phyloP scores from a whole-genome alignment of 768 basidiomycete species.

The Mycena metata region DNA sequence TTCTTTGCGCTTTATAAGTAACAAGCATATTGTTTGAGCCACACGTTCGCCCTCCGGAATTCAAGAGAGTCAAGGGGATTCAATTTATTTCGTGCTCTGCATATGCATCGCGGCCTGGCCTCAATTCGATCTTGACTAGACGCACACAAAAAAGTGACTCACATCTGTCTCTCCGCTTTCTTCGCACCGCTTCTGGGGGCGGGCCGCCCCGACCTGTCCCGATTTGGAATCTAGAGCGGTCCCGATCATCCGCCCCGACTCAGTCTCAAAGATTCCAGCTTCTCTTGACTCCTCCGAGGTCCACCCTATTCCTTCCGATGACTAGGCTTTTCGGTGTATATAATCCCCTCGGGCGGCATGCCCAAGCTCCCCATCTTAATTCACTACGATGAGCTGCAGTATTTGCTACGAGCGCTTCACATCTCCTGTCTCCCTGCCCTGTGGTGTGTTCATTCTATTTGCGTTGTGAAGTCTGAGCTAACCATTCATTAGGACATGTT shows the following conservation, averaged over 20 bases:
- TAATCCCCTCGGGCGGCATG: not conserved
- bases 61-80: too few relatives aligned
- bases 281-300: slow-evolving; percentile 1
- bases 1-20: too few relatives aligned
- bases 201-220: slow-evolving; percentile 9
- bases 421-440: slow-evolving; percentile 26
- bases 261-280: not conserved
- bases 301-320: slow-evolving; percentile 26
- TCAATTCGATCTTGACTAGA: too few relatives aligned
- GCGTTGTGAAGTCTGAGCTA: too few relatives aligned
- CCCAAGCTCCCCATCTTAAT: not conserved
- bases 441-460: slow-evolving; percentile 5
- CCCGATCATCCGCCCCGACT: slow-evolving; percentile 28
- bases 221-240: slow-evolving; percentile 19
- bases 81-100: too few relatives aligned
- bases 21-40: too few relatives aligned
- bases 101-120: too few relatives aligned
- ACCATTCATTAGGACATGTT: slow-evolving; percentile 17
- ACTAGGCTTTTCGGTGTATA: slow-evolving; percentile 20
- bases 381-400: slow-evolving; percentile 15
- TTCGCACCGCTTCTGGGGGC: slow-evolving; percentile 19
- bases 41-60: too few relatives aligned
- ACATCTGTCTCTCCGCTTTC: not conserved
- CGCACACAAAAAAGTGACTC: too few relatives aligned
- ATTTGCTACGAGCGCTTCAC: slow-evolving; percentile 27